Conservation (phyloP, 179 eudicot species). For the Pouteria campechiana region DNA sequence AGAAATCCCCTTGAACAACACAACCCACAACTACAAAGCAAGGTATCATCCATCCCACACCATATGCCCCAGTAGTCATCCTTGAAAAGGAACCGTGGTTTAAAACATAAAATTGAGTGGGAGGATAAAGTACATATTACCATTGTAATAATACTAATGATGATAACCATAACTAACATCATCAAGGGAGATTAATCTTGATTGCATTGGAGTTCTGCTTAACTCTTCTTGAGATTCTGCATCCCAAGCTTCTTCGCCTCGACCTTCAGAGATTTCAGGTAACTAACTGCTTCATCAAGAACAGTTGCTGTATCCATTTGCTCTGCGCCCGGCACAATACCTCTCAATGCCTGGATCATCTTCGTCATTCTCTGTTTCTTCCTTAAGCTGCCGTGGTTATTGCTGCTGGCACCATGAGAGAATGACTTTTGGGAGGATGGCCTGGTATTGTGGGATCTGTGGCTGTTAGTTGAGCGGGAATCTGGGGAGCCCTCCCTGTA, state of each 20-base stretch:
- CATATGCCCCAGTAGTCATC: too few species aligned
- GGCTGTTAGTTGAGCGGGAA: slow-evolving; percentile 27
- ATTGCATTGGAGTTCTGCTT: too few species aligned
- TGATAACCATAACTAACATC: too few species aligned
- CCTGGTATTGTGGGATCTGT: slow-evolving; percentile 16
- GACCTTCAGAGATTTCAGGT: slow-evolving; percentile 50
- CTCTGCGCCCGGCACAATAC: slow-evolving; percentile 58
- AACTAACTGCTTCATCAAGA: slow-evolving; percentile 62
- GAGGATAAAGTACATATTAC: too few species aligned
- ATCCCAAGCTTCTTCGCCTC: slow-evolving; percentile 45
- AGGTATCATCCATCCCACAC: too few species aligned
- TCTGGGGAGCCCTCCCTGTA: slow-evolving; percentile 41
- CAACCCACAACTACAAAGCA: too few species aligned
- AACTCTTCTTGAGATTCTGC: slow-evolving; percentile 11
- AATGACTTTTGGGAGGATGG: slow-evolving; percentile 13
- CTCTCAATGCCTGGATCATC: slow-evolving; percentile 45
- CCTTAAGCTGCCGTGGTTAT: slow-evolving; percentile 11
- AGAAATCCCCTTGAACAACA: too few species aligned
- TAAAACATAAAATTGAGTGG: too few species aligned
- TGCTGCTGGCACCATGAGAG: slow-evolving; percentile 10
- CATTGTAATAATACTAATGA: too few species aligned
- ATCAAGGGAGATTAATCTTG: too few species aligned
- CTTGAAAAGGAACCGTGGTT: too few species aligned
- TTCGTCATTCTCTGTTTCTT: slow-evolving; percentile 41
- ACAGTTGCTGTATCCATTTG: slow-evolving; percentile 44